Conservation (phyloP, 2,329 filamentous ascomycete genomes). For the Magnaporthiopsis rhizophila region DNA sequence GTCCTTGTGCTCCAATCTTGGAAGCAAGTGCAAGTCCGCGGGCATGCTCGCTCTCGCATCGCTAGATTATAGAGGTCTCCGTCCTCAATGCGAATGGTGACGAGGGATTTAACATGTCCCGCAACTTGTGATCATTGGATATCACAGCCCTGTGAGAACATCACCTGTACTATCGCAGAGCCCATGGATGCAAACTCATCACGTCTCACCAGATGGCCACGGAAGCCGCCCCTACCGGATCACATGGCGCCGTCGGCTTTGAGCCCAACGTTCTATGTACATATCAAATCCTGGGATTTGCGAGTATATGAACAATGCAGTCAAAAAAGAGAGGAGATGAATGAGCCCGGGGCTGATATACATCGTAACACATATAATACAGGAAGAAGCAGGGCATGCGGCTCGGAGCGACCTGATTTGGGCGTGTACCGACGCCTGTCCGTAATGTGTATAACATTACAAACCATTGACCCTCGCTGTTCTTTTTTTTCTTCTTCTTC, state of each 20-base stretch:
- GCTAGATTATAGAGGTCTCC: background rate
- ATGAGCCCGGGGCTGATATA: background rate
- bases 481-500: background rate
- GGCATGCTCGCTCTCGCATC: background rate
- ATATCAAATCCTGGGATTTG: no score
- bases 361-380: background rate
- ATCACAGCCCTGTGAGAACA: no score
- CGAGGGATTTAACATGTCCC: no score
- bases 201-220: no score
- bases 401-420: background rate
- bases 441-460: background rate
- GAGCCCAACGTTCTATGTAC: no score
- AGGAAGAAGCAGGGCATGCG: background rate
- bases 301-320: background rate
- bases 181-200: background rate
- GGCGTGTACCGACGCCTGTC: no score
- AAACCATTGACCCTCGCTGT: background rate
- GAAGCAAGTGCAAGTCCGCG: background rate
- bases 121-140: no score
- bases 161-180: background rate
- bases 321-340: conserved; percentile 1
- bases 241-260: no score
- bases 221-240: no score
- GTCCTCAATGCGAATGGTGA: background rate
- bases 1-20: background rate